Base-by-base conservation (phyloP, 1,284 basidiomycete species). In the Psilocybe mexicana region DNA sequence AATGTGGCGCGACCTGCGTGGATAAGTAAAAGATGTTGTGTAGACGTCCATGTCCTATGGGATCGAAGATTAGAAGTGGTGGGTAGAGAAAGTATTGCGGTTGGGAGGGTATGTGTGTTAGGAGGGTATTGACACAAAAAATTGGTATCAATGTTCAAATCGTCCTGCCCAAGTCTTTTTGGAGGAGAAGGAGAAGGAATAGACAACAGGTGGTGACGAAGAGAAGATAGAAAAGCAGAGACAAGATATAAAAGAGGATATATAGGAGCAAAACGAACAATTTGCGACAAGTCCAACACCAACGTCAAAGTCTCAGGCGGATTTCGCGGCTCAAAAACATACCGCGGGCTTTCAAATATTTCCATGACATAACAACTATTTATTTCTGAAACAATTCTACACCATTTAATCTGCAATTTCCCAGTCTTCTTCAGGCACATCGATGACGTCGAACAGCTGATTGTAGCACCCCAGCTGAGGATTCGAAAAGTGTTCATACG, bases 11-110 rank as follows among this genome's bases (percentile, higher is more conserved):
- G 86, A 81, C 71, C 86, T 80, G 78, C 90, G 88, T 67, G 92
- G 92, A 77, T 92, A 89, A 68, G 87, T 88, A 80, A 94, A 93
- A 70, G 93, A 92, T 65, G 92, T 93, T 55, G 93, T 92, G 83
- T 95, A 96, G 71, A 94, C 86, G 73, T 96, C 94, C 94, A 95
- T 94, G 70, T 70, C 76, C 53, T 57, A 52, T 54, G 55, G 53
- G 56, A 25, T 58, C 51, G 63, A 61, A 60, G 54, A 61, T 61
- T 63, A 61, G 54, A 55, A 54, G 52, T 57, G 55, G 56, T 55
- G 55, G 54, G 61, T 54, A 62, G 64, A 65, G 67, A 63, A 66
- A 51, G 58, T 54, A 61, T 55, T 61, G 54, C 62, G 63, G 38
- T 52, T 48, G 46, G 58, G 61, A 59, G 67, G 66, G 66, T 64